phyloP scores from a whole-genome alignment of 2,329 filamentous ascomycete genomes.

The Colletotrichum neosansevieriae region DNA sequence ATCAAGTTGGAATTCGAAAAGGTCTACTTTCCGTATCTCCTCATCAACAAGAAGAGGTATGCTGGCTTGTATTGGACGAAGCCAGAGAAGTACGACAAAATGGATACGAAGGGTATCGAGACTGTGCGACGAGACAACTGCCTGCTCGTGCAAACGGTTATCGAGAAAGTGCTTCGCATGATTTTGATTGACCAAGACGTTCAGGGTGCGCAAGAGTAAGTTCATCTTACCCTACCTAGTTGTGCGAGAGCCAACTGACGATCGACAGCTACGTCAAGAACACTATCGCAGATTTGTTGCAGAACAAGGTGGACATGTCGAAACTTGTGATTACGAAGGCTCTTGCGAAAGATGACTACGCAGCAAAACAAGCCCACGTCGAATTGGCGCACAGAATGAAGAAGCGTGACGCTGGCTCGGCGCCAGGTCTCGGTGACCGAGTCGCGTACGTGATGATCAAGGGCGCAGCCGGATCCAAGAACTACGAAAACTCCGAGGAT shows the following conservation, averaged over 20 bases:
- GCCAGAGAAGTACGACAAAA: slow-evolving; percentile 95
- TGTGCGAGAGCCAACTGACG: slow-evolving; percentile 34
- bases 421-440: slow-evolving; percentile 91
- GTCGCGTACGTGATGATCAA: slow-evolving; percentile 99
- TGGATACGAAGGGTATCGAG: slow-evolving; percentile 99
- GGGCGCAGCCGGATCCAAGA: slow-evolving; percentile 88
- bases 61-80: slow-evolving; percentile 98
- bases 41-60: slow-evolving; percentile 99
- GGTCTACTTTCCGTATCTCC: slow-evolving; percentile 95
- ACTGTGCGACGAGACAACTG: slow-evolving; percentile 98
- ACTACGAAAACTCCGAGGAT: slow-evolving; percentile 97
- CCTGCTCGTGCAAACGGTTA: slow-evolving; percentile 93
- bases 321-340: slow-evolving; percentile 99
- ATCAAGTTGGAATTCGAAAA: slow-evolving; percentile 99
- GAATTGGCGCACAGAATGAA: slow-evolving; percentile 96
- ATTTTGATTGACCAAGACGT: slow-evolving; percentile 94
- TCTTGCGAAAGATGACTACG: slow-evolving; percentile 89
- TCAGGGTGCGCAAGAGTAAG: slow-evolving; percentile 91
- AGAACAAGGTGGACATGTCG: slow-evolving; percentile 99
- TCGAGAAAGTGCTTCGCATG: slow-evolving; percentile 96
- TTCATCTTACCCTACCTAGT: slow-evolving; percentile 44
- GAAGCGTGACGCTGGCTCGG: slow-evolving; percentile 95
- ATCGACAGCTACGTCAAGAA: slow-evolving; percentile 87
- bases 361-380: slow-evolving; percentile 93
- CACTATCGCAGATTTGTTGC: slow-evolving; percentile 92